These are phyloP conservation scores for Dictyostelium firmibasis DNA, from an alignment of 78 protist species.

Conservation along the genomic window DNA sequence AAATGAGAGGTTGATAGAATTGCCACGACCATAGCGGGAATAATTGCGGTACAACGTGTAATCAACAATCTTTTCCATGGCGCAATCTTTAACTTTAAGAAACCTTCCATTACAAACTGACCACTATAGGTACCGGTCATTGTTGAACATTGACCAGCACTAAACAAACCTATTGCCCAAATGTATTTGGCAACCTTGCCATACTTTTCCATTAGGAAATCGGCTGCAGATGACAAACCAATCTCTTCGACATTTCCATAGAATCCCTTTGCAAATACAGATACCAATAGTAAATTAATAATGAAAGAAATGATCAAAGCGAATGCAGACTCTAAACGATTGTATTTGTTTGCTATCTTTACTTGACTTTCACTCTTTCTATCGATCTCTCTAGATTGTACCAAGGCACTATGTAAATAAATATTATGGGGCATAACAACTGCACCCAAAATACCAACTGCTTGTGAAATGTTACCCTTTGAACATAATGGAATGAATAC, in stretches of 20 bases:
- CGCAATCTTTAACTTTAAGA: conserved; percentile 73
- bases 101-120: conserved; percentile 93
- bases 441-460: conserved; percentile 90
- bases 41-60: conserved; percentile 86
- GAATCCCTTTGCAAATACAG: conserved; percentile 73
- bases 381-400: conserved; percentile 64
- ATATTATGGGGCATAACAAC: conserved; percentile 94
- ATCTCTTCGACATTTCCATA: conserved; percentile 10
- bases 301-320: conserved; percentile 86
- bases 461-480: conserved; percentile 18
- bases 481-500: conserved; percentile 17
- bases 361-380: conserved; percentile 4
- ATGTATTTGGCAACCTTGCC: conserved; percentile 82
- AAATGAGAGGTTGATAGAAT: conserved; percentile 13
- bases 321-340: conserved; percentile 76
- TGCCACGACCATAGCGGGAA: conserved; percentile 86
- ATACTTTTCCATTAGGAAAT: conserved; percentile 32
- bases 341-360: conserved; percentile 77
- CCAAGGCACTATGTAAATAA: conserved; percentile 89
- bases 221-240: conserved; percentile 73
- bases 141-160: conserved; percentile 91
- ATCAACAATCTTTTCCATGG: conserved; percentile 87
- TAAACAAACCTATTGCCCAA: conserved; percentile 89
- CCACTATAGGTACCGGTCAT: conserved; percentile 93
- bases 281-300: conserved; percentile 83